Conservation (phyloP, 1,139 yeast species). For the Diutina siamensis region DNA sequence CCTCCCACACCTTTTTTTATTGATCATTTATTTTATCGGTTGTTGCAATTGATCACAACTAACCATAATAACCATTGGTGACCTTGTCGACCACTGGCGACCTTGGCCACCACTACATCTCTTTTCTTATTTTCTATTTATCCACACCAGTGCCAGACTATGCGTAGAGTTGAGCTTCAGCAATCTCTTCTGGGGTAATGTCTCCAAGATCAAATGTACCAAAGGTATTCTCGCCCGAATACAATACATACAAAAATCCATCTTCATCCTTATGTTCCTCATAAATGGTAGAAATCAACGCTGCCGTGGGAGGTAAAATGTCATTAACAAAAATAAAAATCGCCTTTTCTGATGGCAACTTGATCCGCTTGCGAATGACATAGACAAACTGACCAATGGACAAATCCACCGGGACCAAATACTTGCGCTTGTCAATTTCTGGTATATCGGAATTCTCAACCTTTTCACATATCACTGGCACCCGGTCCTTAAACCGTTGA, state of each 20-base stretch:
- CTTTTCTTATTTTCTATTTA: no score
- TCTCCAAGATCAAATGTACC: constrained; percentile 21
- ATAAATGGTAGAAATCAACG: constrained; percentile 86
- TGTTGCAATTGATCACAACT: no score
- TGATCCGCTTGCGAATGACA: constrained; percentile 91
- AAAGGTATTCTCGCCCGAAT: constrained; percentile 79
- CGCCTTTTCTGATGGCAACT: constrained; percentile 94
- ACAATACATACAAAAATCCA: constrained; percentile 89
- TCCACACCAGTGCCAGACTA: background rate
- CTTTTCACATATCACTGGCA: constrained; percentile 95
- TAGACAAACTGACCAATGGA: constrained; percentile 97
- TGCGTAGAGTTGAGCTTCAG: background rate
- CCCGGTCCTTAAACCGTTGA: constrained; percentile 80
- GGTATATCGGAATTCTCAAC: constrained; percentile 96
- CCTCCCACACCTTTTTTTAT: no score
- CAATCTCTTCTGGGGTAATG: constrained; percentile 2
- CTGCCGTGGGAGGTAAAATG: constrained; percentile 95
- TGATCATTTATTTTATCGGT: no score
- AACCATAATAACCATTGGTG: no score
- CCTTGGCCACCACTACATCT: no score
- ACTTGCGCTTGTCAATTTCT: constrained; percentile 92
- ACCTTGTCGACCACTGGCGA: no score
- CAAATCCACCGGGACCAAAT: constrained; percentile 89
- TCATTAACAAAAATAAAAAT: constrained; percentile 94
- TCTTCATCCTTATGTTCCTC: constrained; percentile 97